Evolutionary conservation across 805 yeast genomes (phyloP).

Genomic region (Ogataea naganishii): DNA sequence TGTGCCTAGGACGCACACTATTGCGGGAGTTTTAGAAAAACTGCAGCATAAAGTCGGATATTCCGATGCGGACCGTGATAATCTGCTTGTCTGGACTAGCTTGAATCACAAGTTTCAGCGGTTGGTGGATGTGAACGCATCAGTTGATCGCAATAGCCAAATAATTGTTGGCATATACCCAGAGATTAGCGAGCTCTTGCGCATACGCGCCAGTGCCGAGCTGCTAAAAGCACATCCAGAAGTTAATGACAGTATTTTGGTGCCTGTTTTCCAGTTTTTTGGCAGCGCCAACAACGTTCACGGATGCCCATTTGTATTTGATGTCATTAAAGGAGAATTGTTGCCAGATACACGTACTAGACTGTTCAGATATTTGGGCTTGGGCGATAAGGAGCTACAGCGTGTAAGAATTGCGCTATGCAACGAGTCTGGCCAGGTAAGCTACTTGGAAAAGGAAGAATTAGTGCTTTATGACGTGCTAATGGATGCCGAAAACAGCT

Average conservation of each 20-base stretch:
- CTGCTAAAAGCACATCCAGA: conserved; percentile 7
- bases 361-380: conserved; percentile 60
- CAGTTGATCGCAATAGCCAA: conserved; percentile 31
- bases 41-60: conserved; percentile 48
- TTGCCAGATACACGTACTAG: conserved; percentile 56
- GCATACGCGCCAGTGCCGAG: conserved; percentile 11
- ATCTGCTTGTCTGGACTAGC: conserved; percentile 52
- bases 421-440: conserved; percentile 29
- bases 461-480: conserved; percentile 48
- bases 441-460: conserved; percentile 45
- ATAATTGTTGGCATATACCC: conserved; percentile 42
- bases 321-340: conserved; percentile 59
- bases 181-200: conserved; percentile 23
- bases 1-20: conserved; percentile 53
- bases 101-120: conserved; percentile 20
- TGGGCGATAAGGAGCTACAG: conserved; percentile 72
- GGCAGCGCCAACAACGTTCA: conserved; percentile 59
- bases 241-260: conserved; percentile 17
- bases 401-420: conserved; percentile 62
- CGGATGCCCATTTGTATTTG: conserved; percentile 80
- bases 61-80: conserved; percentile 34
- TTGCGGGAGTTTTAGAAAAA: conserved; percentile 45
- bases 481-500: conserved; percentile 29
- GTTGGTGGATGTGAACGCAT: conserved; percentile 24
- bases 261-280: conserved; percentile 70